Conservation (phyloP, 164 flowering plant species). For the Dillenia turbinata region DNA sequence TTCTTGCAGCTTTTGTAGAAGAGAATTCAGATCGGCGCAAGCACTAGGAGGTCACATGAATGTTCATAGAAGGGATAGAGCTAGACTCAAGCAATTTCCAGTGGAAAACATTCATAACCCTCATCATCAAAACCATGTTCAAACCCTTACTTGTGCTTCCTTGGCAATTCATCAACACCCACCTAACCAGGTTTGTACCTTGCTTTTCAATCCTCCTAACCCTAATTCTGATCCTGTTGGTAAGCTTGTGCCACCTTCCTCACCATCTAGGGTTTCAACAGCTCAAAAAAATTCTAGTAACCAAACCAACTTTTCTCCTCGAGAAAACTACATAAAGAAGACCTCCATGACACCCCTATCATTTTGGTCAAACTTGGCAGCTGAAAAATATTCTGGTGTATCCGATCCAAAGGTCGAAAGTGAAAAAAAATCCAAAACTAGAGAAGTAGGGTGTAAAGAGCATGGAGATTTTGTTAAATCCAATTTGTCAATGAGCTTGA, state of each 20-base stretch:
- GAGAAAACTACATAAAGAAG: slow-evolving; percentile 14
- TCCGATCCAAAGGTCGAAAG: slow-evolving; percentile 22
- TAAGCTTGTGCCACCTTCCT: slow-evolving; percentile 19
- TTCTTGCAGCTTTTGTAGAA: slow-evolving; percentile 76
- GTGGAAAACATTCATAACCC: slow-evolving; percentile 18
- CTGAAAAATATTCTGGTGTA: slow-evolving; percentile 12
- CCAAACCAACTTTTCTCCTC: slow-evolving; percentile 14
- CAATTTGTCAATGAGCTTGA: slow-evolving; percentile 33
- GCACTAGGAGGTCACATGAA: slow-evolving; percentile 98
- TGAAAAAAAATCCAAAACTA: slow-evolving; percentile 18
- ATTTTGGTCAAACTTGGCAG: slow-evolving; percentile 18
- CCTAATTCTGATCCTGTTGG: slow-evolving; percentile 28
- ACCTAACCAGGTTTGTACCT: slow-evolving; percentile 26
- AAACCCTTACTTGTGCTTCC: slow-evolving; percentile 12
- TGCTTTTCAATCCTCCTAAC: slow-evolving; percentile 44
- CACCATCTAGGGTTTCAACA: slow-evolving; percentile 42
- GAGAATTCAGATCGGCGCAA: slow-evolving; percentile 92
- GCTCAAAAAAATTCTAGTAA: slow-evolving; percentile 15
- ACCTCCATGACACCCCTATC: slow-evolving; percentile 18
- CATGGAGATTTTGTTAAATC: slow-evolving; percentile 15
- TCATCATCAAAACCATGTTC: slow-evolving; percentile 13
- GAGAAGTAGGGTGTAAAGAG: slow-evolving; percentile 15
- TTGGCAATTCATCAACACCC: slow-evolving; percentile 23
- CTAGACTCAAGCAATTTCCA: slow-evolving; percentile 64
- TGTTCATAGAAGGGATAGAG: slow-evolving; percentile 86